A percentile compares a stretch with the other conserved stretches of the same genome.
phyloP scores from a whole-genome alignment of 352 stramenopile genomes.

The Bremia lactucae region DNA sequence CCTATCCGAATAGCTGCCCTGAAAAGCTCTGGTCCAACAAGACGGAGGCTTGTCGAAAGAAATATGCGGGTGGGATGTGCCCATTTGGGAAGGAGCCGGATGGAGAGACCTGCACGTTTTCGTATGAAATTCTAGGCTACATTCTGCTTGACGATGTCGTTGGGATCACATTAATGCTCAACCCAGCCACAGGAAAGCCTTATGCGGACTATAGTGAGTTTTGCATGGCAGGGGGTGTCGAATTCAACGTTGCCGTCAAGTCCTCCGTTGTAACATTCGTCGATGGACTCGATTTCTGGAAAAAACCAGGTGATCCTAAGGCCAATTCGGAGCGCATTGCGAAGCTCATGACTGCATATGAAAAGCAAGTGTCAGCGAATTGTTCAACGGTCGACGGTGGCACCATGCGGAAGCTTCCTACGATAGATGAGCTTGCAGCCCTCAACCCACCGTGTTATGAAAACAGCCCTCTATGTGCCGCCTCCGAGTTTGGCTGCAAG shows the following conservation, averaged over 20 bases:
- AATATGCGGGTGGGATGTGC: conserved; percentile 36
- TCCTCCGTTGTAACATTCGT: conserved; percentile 9
- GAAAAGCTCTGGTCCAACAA: conserved; percentile 34
- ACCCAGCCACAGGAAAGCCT: conserved; percentile 25
- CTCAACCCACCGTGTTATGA: conserved; percentile 48
- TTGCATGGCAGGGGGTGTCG: conserved; percentile 36
- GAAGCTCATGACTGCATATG: conserved; percentile 44
- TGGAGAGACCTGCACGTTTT: conserved; percentile 48
- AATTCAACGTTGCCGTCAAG: conserved; percentile 26
- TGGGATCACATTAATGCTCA: conserved; percentile 56
- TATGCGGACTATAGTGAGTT: conserved; percentile 63
- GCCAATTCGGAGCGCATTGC: conserved; percentile 37
- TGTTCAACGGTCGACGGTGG: conserved; percentile 28
- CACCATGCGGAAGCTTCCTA: conserved; percentile 36
- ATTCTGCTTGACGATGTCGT: conserved; percentile 56
- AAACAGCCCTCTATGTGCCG: conserved; percentile 42
- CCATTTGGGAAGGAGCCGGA: conserved; percentile 33
- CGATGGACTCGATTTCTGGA: conserved; percentile 52
- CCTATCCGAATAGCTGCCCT: conserved; percentile 66
- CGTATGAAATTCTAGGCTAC: conserved; percentile 52
- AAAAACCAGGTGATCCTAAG: conserved; percentile 26
- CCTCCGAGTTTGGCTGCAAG: conserved; percentile 42
- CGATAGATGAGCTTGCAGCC: conserved; percentile 18
- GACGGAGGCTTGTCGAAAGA: conserved; percentile 23
- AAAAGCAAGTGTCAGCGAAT: conserved; percentile 21